Base-by-base conservation (phyloP, 805 yeast genomes). In the Cyberlindnera veronae region DNA sequence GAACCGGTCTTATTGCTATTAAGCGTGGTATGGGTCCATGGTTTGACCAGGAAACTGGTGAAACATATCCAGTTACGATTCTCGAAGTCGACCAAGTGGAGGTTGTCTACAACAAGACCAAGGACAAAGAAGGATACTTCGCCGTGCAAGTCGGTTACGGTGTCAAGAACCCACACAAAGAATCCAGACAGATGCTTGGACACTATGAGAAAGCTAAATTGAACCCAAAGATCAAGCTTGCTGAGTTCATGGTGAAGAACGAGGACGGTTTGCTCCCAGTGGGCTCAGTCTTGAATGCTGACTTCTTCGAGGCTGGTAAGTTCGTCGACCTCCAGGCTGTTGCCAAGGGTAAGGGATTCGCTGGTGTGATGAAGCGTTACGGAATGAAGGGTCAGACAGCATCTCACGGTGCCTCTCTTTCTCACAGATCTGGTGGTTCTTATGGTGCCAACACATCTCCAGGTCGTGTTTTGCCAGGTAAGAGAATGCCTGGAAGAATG, bases 401-500 rank as follows among this genome's bases (percentile, higher is more conserved):
- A 6, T 74, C 97, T 1, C 99, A 93, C 64, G 99, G 99, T 84
- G 90, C 86, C 19, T 87, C 99, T 21, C 70, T 76, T 36, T 83
- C 91, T 27, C 98, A 93, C 63, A 84, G 99, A 74, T 81, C 89
- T 42, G 95, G 95, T 55, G 99, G 99, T 76, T 90, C 97, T 23
- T 89, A 84, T 55, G 99, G 99, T 77, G 88, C 83, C 63, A 85
- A 86, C 58, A 95, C 93, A 51, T 84, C 87, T 47, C 99, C 99
- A 12, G 97, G 96, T 57, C 84, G 99, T 70, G 87, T 89, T 38
- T 70, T 89, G 47, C 98, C 97, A 13, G 98, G 97, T 18, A 90
- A 87, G 69, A 91, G 89, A 67, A 91, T 93, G 99, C 95, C 98
- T 27, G 99, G 99, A 50, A 85, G 86, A 63, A 83, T 90, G 93